These are phyloP conservation scores for Mesotaenium endlicherianum DNA, from an alignment of 139 green algal genomes.

Conservation along the genomic window DNA sequence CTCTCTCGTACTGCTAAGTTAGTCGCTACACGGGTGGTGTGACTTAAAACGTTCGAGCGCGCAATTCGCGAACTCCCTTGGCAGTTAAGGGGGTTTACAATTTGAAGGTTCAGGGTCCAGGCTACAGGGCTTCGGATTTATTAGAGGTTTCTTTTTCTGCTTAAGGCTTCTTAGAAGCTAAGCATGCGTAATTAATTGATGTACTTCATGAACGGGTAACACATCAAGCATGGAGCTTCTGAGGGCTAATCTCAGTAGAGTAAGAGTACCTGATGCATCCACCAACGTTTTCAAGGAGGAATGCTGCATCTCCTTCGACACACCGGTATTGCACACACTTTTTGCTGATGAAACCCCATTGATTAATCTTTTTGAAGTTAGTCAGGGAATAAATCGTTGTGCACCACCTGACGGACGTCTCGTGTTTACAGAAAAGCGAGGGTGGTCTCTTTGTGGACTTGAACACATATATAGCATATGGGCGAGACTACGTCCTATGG, in stretches of 20 bases:
- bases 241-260: not conserved
- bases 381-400: not conserved
- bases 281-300: constrained; percentile 55
- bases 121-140: no score
- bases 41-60: no score
- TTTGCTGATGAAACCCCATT: not conserved
- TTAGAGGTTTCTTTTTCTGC: no score
- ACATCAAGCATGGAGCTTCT: constrained; percentile 42
- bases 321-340: constrained; percentile 16
- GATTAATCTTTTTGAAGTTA: not conserved
- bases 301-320: constrained; percentile 70
- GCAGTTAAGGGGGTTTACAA: no score
- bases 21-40: no score
- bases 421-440: constrained; percentile 6
- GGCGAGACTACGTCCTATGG: constrained; percentile 67
- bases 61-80: no score
- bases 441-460: constrained; percentile 86
- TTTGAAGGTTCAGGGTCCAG: no score
- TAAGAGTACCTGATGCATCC: constrained; percentile 31
- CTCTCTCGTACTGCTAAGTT: no score
- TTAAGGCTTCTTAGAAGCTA: no score
- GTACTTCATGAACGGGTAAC: not conserved
- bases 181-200: no score
- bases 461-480: constrained; percentile 71
- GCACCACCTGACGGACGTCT: not conserved